Percentiles rank a stretch among this genome's conserved stretches.
Conservation (phyloP, 352 stramenopile species). For the Phytopythium oedochilum region DNA sequence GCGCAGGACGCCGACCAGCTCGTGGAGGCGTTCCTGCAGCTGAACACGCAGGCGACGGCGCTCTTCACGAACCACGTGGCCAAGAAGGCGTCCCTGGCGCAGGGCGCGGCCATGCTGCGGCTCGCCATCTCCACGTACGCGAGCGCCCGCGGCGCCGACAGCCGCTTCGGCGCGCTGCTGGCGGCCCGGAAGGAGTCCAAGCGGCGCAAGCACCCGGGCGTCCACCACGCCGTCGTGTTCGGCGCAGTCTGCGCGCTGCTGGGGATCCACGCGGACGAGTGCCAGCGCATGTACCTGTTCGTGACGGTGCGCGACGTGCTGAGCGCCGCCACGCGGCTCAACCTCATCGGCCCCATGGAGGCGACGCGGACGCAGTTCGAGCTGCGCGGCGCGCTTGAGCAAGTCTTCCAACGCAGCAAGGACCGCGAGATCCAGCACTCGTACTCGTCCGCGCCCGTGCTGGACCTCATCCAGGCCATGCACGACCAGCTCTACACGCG, state of each 20-base stretch:
- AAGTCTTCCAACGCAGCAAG: conserved; percentile 59
- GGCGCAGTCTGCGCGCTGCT: conserved; percentile 58
- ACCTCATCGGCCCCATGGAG: conserved; percentile 71
- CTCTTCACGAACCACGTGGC: conserved; percentile 80
- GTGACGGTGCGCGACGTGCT: conserved; percentile 66
- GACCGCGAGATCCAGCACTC: conserved; percentile 55
- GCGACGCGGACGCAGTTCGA: conserved; percentile 67
- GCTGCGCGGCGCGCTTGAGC: conserved; percentile 36
- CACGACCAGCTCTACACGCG: conserved; percentile 87
- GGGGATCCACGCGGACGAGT: conserved; percentile 27
- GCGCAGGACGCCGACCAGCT: conserved; percentile 5
- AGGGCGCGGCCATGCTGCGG: conserved; percentile 62
- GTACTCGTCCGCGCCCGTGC: conserved; percentile 72
- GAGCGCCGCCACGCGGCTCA: conserved; percentile 74
- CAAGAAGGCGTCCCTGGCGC: conserved; percentile 67
- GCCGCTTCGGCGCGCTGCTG: conserved; percentile 32
- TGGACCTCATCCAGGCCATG: conserved; percentile 80
- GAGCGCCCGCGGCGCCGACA: conserved; percentile 6
- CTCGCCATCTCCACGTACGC: conserved; percentile 60
- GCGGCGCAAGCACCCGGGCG: conserved; percentile 34
- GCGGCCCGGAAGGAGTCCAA: conserved; percentile 46
- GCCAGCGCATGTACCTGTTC: conserved; percentile 82
- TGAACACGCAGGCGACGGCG: conserved; percentile 48
- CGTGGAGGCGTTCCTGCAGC: conserved; percentile 34
- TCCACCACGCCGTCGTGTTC: conserved; percentile 73